Evolutionary conservation across 2,329 filamentous ascomycete species (phyloP), one percentile per base, ranked within the genome.

Genomic region (Neophaeococcomyces aloes): DNA sequence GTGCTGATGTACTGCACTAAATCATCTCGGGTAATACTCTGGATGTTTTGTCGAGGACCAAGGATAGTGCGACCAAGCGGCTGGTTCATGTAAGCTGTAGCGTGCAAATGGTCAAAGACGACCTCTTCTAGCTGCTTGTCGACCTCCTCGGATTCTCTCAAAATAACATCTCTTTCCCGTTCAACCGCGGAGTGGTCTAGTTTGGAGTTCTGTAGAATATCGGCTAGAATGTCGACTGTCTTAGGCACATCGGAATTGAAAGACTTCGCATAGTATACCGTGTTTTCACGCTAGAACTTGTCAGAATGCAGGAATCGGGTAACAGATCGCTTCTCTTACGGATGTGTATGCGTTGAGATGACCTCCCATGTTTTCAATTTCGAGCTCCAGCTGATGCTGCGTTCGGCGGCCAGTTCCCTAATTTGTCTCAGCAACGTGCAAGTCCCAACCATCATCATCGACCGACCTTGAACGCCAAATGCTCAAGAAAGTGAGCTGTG

Each of bases 81-180:
- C 74, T 98, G 91, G 65, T 81, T 76, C 74, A 95, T 88, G 80
- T 86, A 98, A 60, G 91, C 93, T 57, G 91, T 98, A 61, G 91
- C 89, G 71, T 98, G 91, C 48, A 98, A 76, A 71, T 98, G 91
- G 72, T 98, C 91, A 62, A 98, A 98, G 48, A 98, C 93, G 56
- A 98, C 91, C 72, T 98, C 91, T 74, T 98, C 93, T 47, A 96
- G 75, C 74, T 96, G 89, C 79, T 98, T 98, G 78, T 98, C 91
- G 56, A 98, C 93, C 76, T 98, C 91, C 72, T 98, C 91, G 60
- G 94, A 91, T 71, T 98, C 91, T 61, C 91, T 83, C 60, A 98
- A 80, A 65, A 98, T 98, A 62, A 98, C 93, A 71, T 95, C 89
- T 64, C 91, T 84, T 76, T 98, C 91, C 57, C 93, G 84, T 76